These are phyloP conservation scores for Cutaneotrichosporon curvatum DNA, from an alignment of 1,284 basidiomycete species.

Conservation along the genomic window DNA sequence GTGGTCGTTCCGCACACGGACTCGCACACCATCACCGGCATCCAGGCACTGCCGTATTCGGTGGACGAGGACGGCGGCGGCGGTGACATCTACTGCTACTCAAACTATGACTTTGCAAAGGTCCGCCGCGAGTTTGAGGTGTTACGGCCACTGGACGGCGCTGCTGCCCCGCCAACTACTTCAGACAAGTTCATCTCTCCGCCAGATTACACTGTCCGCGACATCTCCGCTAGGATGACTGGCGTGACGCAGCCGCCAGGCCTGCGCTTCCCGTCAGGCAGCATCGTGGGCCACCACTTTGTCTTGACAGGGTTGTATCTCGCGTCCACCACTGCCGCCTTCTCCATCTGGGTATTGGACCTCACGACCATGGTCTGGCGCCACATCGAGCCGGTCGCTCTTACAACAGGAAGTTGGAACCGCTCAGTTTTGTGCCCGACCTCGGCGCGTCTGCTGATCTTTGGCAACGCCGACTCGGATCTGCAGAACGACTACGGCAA, in stretches of 20 bases:
- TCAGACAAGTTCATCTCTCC: constrained; percentile 52
- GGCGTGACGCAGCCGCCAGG: constrained; percentile 73
- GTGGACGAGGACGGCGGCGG: constrained; percentile 35
- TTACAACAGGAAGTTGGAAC: constrained; percentile 78
- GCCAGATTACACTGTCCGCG: constrained; percentile 59
- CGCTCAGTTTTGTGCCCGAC: constrained; percentile 71
- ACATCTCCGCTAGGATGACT: constrained; percentile 46
- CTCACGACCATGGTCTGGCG: constrained; percentile 72
- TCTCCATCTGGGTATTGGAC: constrained; percentile 84
- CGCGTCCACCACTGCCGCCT: constrained; percentile 64
- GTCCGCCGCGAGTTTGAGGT: constrained; percentile 88
- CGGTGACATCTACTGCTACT: constrained; percentile 44
- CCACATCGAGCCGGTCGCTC: constrained; percentile 71
- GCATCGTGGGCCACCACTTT: constrained; percentile 76
- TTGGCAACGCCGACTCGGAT: constrained; percentile 78
- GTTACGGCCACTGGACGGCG: constrained; percentile 60
- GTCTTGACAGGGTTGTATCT: constrained; percentile 85
- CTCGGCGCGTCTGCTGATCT: constrained; percentile 74
- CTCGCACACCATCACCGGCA: constrained; percentile 9
- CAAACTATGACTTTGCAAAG: constrained; percentile 69
- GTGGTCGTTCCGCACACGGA: constrained; percentile 55
- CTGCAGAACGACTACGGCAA: constrained; percentile 86
- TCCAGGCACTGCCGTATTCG: constrained; percentile 19
- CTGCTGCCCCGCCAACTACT: constrained; percentile 47
- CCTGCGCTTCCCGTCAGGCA: constrained; percentile 85